Evolutionary conservation across 2,329 filamentous ascomycete species (phyloP).

Genomic region (Atkinsonella hypoxylon): DNA sequence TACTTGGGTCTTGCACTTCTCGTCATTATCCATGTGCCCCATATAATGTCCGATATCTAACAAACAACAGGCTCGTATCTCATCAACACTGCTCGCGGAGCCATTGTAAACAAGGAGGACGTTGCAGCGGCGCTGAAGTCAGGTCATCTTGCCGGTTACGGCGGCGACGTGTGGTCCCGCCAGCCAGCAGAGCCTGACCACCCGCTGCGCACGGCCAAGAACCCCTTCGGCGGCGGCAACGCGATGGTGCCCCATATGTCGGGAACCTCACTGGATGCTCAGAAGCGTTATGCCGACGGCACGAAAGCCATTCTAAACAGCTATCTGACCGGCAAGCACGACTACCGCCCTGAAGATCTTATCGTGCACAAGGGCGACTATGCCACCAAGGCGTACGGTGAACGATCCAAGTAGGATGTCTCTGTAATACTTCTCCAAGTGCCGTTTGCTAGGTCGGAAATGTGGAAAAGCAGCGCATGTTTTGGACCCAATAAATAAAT

Average conservation of each 20-base stretch:
- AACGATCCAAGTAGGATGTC: constrained; percentile 39
- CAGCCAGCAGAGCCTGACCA: constrained; percentile 93
- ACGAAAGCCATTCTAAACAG: constrained; percentile 82
- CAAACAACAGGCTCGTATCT: constrained; percentile 67
- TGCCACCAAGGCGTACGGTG: constrained; percentile 85
- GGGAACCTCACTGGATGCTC: constrained; percentile 94
- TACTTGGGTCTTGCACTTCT: background rate
- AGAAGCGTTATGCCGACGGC: constrained; percentile 80
- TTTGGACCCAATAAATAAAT: no score
- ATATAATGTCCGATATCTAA: background rate
- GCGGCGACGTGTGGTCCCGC: constrained; percentile 90
- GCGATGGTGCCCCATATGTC: constrained; percentile 99
- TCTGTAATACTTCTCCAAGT: background rate
- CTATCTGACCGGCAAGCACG: constrained; percentile 77
- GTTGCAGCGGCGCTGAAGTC: constrained; percentile 86
- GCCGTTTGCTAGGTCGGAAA: no score
- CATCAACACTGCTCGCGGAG: constrained; percentile 95
- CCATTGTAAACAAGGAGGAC: constrained; percentile 98
- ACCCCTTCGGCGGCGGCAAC: constrained; percentile 93
- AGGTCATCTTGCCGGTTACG: constrained; percentile 84
- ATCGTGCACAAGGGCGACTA: constrained; percentile 88
- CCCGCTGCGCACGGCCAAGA: constrained; percentile 82
- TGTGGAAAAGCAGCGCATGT: no score
- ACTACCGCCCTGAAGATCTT: constrained; percentile 83
- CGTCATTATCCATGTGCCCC: background rate